Percentiles rank a stretch among this genome's conserved stretches.
phyloP scores from a whole-genome alignment of 129 eudicot genomes.

The Saussurea involucrata region DNA sequence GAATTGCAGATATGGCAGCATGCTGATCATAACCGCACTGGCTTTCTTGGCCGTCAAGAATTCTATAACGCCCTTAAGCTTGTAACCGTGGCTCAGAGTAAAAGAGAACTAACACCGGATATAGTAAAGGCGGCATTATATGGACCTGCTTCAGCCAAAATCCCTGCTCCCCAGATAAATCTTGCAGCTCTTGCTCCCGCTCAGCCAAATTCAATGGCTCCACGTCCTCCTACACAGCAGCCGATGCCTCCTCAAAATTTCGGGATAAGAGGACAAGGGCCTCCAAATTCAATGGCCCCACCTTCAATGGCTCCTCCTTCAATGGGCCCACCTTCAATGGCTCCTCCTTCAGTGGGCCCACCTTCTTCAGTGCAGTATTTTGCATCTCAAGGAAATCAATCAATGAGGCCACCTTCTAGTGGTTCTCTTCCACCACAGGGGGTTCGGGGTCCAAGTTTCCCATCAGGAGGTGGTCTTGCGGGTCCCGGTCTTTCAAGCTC shows the following conservation, averaged over 20 bases:
- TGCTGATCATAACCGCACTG: conserved; percentile 84
- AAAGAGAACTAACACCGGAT: conserved; percentile 84
- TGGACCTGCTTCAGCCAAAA: conserved; percentile 89
- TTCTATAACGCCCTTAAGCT: conserved; percentile 91
- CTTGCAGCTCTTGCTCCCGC: conserved; percentile 51
- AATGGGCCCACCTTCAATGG: too few relatives aligned
- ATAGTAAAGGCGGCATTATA: conserved; percentile 86
- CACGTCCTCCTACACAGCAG: conserved; percentile 50
- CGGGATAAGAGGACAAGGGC: conserved; percentile 66
- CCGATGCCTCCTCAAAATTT: conserved; percentile 48
- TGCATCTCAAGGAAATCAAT: conserved; percentile 58
- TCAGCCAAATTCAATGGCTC: conserved; percentile 51
- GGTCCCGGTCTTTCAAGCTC: conserved; percentile 46
- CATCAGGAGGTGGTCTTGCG: conserved; percentile 34
- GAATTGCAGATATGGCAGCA: conserved; percentile 87
- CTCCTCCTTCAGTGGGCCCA: conserved; percentile 26
- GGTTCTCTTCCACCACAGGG: conserved; percentile 56
- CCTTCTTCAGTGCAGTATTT: conserved; percentile 40
- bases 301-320: conserved; percentile 24
- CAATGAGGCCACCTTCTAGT: conserved; percentile 50
- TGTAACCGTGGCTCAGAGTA: conserved; percentile 95
- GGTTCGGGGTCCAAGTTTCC: conserved; percentile 29
- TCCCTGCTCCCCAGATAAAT: conserved; percentile 87
- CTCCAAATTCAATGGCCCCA: conserved; percentile 48
- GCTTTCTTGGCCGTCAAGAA: conserved; percentile 85